These are phyloP conservation scores for Penicillium manginii DNA, from an alignment of 495 filamentous ascomycete species.

Conservation along the genomic window DNA sequence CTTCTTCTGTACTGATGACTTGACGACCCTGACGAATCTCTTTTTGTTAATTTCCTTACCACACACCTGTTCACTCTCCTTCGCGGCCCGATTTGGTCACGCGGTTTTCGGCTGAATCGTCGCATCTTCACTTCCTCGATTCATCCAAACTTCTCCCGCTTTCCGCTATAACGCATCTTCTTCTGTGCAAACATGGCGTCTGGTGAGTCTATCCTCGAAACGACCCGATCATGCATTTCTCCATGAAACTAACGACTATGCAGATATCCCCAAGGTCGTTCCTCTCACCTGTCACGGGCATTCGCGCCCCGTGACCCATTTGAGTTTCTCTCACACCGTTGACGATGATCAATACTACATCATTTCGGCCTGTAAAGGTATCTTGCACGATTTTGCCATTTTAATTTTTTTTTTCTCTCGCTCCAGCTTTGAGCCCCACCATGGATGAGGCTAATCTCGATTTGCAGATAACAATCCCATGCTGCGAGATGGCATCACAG, in stretches of 20 bases:
- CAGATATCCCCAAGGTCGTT: slow-evolving; percentile 72
- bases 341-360: slow-evolving; percentile 89
- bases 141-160: not conserved
- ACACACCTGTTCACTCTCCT: slow-evolving; percentile 17
- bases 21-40: slow-evolving; percentile 54
- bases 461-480: slow-evolving; percentile 89
- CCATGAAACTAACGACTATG: not conserved
- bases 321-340: slow-evolving; percentile 88
- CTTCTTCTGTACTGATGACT: slow-evolving; percentile 43
- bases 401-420: not conserved
- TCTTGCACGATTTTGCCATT: slow-evolving; percentile 3
- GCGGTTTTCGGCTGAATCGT: slow-evolving; percentile 3
- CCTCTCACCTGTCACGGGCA: slow-evolving; percentile 97
- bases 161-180: slow-evolving; percentile 1
- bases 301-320: slow-evolving; percentile 91
- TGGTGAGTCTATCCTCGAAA: slow-evolving; percentile 11
- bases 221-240: not conserved
- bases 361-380: slow-evolving; percentile 98
- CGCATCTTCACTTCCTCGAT: not conserved
- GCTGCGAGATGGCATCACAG: slow-evolving; percentile 95
- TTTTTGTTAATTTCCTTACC: slow-evolving; percentile 42
- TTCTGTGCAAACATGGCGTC: slow-evolving; percentile 14
- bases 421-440: not conserved
- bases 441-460: slow-evolving; percentile 7
- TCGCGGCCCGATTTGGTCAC: slow-evolving; percentile 12